Evolutionary conservation across 2,329 filamentous ascomycete genomes (phyloP), one percentile per base, ranked within the genome.

Genomic region (Verticillium klebahnii): DNA sequence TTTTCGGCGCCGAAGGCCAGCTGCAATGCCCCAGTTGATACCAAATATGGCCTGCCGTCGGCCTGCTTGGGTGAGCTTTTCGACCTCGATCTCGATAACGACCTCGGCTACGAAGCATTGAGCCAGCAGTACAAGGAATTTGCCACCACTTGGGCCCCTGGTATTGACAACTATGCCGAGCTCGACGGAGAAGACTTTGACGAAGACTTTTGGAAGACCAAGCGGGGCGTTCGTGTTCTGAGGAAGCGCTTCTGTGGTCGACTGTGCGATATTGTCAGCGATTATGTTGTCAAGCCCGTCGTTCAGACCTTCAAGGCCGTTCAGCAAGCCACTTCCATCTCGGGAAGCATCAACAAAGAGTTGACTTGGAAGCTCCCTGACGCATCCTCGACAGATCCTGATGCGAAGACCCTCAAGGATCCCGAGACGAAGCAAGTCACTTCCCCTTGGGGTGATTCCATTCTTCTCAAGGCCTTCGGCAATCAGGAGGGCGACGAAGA

Each of bases 371-470:
- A 66, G 32, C 58, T 70, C 11, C 68, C 69, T 1, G 60, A 71
- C 32, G 64, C 64, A 14, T 23, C 19, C 19, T 60, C 59, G 5
- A 37, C 29, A 5, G 58, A 62, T 7, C 25, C 58, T 23, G 32
- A 58, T 25, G 62, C 64, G 37, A 66, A 63, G 23, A 60, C 57
- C 36, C 58, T 70, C 31, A 50, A 65, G 34, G 69, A 69, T 37
- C 17, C 57, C 32, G 40, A 64, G 37, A 58, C 67, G 40, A 63
- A 68, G 60, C 58, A 68, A 59, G 64, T 67, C 17, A 25, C 45
- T 2, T 73, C 72, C 2, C 70, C 72, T 1, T 74, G 71, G 69
- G 70, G 70, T 37, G 63, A 70, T 9, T 63, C 70, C 34, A 65
- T 73, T 8, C 66, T 73, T 12, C 65, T 73, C 65, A 69, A 70